Evolutionary conservation across 2,329 filamentous ascomycete species (phyloP).

Genomic region (Xylaria polymorpha): DNA sequence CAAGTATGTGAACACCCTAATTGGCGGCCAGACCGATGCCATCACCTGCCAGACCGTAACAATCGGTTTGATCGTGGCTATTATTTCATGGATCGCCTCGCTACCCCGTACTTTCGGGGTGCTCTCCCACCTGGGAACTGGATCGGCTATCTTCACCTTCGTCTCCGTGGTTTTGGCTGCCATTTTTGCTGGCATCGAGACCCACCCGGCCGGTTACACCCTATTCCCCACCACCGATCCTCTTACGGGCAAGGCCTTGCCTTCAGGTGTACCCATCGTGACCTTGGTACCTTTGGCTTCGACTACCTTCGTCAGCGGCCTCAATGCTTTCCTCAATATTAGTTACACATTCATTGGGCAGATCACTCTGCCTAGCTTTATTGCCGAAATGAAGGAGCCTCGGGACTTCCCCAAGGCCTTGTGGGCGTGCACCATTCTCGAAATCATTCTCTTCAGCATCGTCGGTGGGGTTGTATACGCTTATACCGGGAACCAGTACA

Average conservation of each 20-base stretch:
- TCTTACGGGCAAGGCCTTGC: conserved; percentile 38
- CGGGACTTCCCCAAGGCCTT: conserved; percentile 93
- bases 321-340: conserved; percentile 94
- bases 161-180: conserved; percentile 86
- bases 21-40: conserved; percentile 68
- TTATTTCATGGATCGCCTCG: conserved; percentile 82
- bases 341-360: conserved; percentile 97
- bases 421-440: conserved; percentile 88
- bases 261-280: conserved; percentile 72
- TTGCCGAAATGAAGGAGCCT: conserved; percentile 87
- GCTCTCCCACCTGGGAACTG: conserved; percentile 81
- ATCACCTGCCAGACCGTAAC: conserved; percentile 79
- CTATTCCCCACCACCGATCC: conserved; percentile 51
- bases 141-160: conserved; percentile 89
- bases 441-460: conserved; percentile 85
- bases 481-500: conserved; percentile 91
- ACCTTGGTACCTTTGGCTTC: conserved; percentile 73
- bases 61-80: conserved; percentile 78
- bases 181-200: conserved; percentile 82
- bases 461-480: conserved; percentile 85
- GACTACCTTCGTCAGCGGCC: conserved; percentile 83
- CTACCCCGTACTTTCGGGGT: conserved; percentile 87
- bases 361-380: conserved; percentile 93
- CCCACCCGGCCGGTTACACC: conserved; percentile 76
- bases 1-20: conserved; percentile 92